Evolutionary conservation across 768 basidiomycete genomes (phyloP).

Genomic region (Tulasnella sp.): DNA sequence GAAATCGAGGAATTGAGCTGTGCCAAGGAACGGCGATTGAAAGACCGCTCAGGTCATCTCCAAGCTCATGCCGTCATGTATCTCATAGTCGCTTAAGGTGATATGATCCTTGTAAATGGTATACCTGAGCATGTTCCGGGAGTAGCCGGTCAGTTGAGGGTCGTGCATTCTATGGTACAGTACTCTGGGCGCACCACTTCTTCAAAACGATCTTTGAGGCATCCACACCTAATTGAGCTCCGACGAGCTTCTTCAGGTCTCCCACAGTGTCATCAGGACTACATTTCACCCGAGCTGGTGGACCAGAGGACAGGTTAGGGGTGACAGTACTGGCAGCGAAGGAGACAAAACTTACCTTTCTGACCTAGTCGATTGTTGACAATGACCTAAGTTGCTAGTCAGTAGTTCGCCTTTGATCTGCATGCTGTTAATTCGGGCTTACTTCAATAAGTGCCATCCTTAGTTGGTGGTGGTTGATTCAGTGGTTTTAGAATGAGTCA

Average conservation of each 20-base stretch:
- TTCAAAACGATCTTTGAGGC: conserved; percentile 78
- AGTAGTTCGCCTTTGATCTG: conserved; percentile 3
- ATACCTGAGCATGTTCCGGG: conserved; percentile 46
- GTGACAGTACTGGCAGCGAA: not conserved
- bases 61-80: conserved; percentile 84
- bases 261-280: conserved; percentile 92
- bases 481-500: no score
- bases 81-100: conserved; percentile 84
- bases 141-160: not conserved
- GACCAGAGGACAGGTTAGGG: not conserved
- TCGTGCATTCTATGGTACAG: no score
- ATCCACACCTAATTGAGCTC: conserved; percentile 89
- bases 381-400: conserved; percentile 48
- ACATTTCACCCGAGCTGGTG: conserved; percentile 85
- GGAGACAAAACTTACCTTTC: conserved; percentile 49
- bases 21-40: not conserved
- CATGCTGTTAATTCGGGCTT: conserved; percentile 10
- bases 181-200: conserved; percentile 67
- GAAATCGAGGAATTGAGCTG: no score
- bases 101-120: conserved; percentile 95
- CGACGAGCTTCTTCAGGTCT: conserved; percentile 93
- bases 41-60: conserved; percentile 61
- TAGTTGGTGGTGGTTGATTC: not conserved
- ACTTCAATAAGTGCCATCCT: conserved; percentile 49
- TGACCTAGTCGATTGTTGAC: conserved; percentile 92